phyloP scores from a whole-genome alignment of 495 filamentous ascomycete genomes.

The Penicillium ochrochloron region DNA sequence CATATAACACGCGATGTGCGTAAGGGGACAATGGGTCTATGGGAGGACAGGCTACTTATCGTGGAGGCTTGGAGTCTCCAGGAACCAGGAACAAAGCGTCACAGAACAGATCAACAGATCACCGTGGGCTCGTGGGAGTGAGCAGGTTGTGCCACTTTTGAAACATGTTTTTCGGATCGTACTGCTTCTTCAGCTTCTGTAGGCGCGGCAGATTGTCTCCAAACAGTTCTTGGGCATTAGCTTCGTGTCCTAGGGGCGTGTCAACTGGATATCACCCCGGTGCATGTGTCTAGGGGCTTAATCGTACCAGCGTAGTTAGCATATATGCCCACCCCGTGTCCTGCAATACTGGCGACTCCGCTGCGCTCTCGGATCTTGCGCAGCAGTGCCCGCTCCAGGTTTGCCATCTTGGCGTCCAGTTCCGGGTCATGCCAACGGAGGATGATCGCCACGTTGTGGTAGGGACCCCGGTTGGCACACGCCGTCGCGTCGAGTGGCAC shows the following conservation, averaged over 20 bases:
- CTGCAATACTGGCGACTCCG: neutral
- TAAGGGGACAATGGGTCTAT: too few relatives aligned
- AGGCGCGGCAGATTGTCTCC: slow-evolving; percentile 10
- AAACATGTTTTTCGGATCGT: slow-evolving; percentile 14
- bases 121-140: neutral
- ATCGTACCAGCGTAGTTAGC: slow-evolving; percentile 11
- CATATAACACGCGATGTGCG: too few relatives aligned
- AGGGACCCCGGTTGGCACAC: slow-evolving; percentile 26
- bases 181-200: neutral
- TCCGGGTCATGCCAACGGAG: slow-evolving; percentile 20
- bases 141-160: slow-evolving; percentile 9
- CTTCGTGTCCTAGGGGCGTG: slow-evolving; percentile 5
- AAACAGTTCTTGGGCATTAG: slow-evolving; percentile 4
- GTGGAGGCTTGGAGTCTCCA: too few relatives aligned
- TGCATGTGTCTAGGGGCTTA: neutral
- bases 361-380: slow-evolving; percentile 10
- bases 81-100: too few relatives aligned
- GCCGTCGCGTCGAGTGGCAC: slow-evolving; percentile 20
- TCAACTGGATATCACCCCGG: neutral
- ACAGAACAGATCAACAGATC: too few relatives aligned
- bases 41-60: too few relatives aligned
- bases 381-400: slow-evolving; percentile 13
- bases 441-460: slow-evolving; percentile 24
- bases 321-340: slow-evolving; percentile 9
- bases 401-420: slow-evolving; percentile 14